Evolutionary conservation across 139 green algal genomes (phyloP).

Genomic region (Pedinophyceae sp.): DNA sequence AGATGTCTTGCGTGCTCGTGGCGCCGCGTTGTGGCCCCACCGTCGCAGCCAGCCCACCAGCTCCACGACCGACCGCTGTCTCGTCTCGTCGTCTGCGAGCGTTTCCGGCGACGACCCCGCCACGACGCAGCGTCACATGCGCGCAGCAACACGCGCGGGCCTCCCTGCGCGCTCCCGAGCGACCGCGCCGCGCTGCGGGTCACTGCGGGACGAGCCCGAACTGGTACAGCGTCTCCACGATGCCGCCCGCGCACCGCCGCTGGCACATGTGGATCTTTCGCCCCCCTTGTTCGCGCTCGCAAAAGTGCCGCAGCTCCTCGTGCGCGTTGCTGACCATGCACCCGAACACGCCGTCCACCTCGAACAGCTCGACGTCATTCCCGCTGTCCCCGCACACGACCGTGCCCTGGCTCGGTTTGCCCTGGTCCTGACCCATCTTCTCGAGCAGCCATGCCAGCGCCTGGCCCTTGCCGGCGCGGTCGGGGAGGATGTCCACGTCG

Average conservation of each 20-base stretch:
- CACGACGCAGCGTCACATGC: no score
- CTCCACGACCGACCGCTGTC: no score
- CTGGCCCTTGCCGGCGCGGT: slow-evolving; percentile 65
- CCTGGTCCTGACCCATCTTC: slow-evolving; percentile 14
- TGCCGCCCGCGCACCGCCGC: slow-evolving; percentile 62
- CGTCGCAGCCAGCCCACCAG: no score
- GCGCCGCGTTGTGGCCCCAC: no score
- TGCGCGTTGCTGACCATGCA: slow-evolving; percentile 79
- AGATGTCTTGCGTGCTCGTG: no score
- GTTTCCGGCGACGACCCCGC: no score
- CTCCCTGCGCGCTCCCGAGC: no score
- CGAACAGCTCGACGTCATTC: slow-evolving; percentile 85
- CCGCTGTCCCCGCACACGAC: slow-evolving; percentile 84
- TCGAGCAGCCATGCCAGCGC: slow-evolving; percentile 63
- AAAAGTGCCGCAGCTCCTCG: slow-evolving; percentile 56
- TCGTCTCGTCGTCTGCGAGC: no score
- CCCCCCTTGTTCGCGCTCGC: slow-evolving; percentile 12
- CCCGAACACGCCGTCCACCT: slow-evolving; percentile 47
- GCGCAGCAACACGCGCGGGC: no score
- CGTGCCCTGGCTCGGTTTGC: slow-evolving; percentile 19
- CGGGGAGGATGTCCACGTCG: slow-evolving; percentile 72
- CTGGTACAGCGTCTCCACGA: slow-evolving; percentile 59
- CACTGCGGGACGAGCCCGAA: slow-evolving; percentile 27
- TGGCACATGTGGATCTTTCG: slow-evolving; percentile 12
- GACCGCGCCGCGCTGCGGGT: no score